Evolutionary conservation across 2,329 filamentous ascomycete genomes (phyloP), one percentile per base, ranked within the genome.

Genomic region (Alternaria gaisen): DNA sequence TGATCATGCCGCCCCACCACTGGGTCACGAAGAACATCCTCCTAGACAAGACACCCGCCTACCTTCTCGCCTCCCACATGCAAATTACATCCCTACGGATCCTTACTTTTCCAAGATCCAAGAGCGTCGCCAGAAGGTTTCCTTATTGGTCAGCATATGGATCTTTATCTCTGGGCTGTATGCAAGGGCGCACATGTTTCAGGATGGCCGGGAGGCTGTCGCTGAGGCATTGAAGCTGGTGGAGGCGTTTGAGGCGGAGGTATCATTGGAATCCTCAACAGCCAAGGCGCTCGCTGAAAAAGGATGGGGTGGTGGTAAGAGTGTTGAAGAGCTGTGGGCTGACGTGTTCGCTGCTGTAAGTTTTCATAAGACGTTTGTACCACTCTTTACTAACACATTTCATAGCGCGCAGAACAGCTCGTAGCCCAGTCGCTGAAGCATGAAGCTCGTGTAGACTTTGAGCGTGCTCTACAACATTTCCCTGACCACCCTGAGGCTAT

Each of bases 111-210:
- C 84, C 2, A 76, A 80, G 20, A 63, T 82, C 9, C 83, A 86
- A 62, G 82, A 83, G 51, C 83, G 86, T 53, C 84, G 84, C 55
- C 85, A 88, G 59, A 85, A 83, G 16, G 80, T 87, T 12, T 82
- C 83, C 5, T 74, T 89, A 11, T 79, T 99, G 16, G 83, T 93
- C 20, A 90, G 90, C 66, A 89, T 97, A 32, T 99, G 95, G 95
- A 83, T 97, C 9, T 90, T 95, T 74, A 93, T 97, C 63, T 91
- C 93, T 2, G 91, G 91, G 0, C 89, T 98, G 66, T 99, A 98
- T 75, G 88, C 93, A 28, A 87, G 93, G 54, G 92, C 94, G 8
- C 87, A 86, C 9, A 88, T 96, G 82, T 87, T 88, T 56, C 90
- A 94, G 20, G 94, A 98, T 75, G 89, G 91, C 12, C 87, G 87